These are phyloP conservation scores for Tetrahymena borealis DNA, from an alignment of 73 alveolate genomes.

Conservation along the genomic window DNA sequence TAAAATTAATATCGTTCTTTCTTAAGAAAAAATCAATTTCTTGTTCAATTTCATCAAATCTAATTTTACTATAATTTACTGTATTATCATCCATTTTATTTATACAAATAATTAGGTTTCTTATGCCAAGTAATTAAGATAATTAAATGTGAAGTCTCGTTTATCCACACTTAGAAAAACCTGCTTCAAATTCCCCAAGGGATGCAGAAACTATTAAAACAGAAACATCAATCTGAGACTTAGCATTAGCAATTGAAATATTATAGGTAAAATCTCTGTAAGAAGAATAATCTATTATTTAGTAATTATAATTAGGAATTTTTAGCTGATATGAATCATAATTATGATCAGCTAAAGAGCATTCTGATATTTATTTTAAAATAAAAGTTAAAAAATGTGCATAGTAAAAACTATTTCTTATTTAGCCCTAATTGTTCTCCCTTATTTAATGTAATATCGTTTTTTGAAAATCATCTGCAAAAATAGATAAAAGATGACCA, in stretches of 20 bases:
- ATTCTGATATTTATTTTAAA: conserved; percentile 58
- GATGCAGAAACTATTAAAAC: conserved; percentile 57
- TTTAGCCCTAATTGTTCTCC: conserved; percentile 45
- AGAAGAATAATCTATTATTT: conserved; percentile 68
- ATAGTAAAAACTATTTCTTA: conserved; percentile 7
- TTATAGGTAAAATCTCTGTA: conserved; percentile 28
- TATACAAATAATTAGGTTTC: conserved; percentile 59
- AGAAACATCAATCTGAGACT: conserved; percentile 65
- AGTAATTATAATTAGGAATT: conserved; percentile 35
- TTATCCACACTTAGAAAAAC: conserved; percentile 56
- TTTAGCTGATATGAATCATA: conserved; percentile 55
- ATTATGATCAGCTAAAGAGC: conserved; percentile 56
- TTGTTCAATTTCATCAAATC: conserved; percentile 51
- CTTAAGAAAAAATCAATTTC: conserved; percentile 49
- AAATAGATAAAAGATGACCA: conserved; percentile 48
- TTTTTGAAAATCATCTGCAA: conserved; percentile 49
- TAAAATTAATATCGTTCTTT: conserved; percentile 65
- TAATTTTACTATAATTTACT: conserved; percentile 49
- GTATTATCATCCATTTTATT: conserved; percentile 66
- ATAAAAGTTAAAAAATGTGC: too few species aligned
- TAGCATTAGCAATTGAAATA: conserved; percentile 46
- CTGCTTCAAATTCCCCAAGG: conserved; percentile 74
- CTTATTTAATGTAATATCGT: conserved; percentile 17
- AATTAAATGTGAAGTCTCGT: conserved; percentile 58
- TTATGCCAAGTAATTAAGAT: conserved; percentile 75